phyloP scores from a whole-genome alignment of 345 rosid species.

The Salix koriyanagi region DNA sequence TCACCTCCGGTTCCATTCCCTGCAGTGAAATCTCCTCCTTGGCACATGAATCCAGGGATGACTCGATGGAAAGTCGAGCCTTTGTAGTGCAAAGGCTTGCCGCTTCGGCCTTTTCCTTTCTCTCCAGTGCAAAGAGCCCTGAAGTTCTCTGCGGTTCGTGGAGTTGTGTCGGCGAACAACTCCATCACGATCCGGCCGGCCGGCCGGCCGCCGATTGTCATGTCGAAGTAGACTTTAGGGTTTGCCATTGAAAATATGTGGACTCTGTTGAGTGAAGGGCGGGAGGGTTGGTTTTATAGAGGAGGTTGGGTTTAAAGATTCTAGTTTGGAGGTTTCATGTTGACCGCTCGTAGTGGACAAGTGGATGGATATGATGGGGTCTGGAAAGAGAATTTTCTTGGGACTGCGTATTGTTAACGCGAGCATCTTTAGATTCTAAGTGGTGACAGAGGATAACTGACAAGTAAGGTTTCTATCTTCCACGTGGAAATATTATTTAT shows the following conservation, averaged over 20 bases:
- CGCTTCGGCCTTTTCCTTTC: slow-evolving; percentile 46
- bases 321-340: neutral
- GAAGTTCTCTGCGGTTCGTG: slow-evolving; percentile 68
- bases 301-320: neutral
- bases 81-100: slow-evolving; percentile 85
- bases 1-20: slow-evolving; percentile 85
- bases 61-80: slow-evolving; percentile 74
- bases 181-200: slow-evolving; percentile 22
- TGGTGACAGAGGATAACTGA: neutral
- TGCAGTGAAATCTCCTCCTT: slow-evolving; percentile 80
- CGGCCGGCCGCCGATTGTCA: slow-evolving; percentile 11
- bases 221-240: slow-evolving; percentile 24
- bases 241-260: slow-evolving; percentile 3
- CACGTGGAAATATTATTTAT: neutral
- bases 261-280: neutral
- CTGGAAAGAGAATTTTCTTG: neutral
- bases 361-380: neutral
- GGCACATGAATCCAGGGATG: slow-evolving; percentile 82
- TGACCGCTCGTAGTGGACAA: slow-evolving; percentile 7
- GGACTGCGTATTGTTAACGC: slow-evolving; percentile 5
- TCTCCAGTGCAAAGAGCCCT: slow-evolving; percentile 85
- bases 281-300: neutral
- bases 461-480: neutral
- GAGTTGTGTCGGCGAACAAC: slow-evolving; percentile 26
- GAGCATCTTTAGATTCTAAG: neutral